Evolutionary conservation across 2,329 filamentous ascomycete genomes (phyloP).

Genomic region (Allantophomopsis cytisporea): DNA sequence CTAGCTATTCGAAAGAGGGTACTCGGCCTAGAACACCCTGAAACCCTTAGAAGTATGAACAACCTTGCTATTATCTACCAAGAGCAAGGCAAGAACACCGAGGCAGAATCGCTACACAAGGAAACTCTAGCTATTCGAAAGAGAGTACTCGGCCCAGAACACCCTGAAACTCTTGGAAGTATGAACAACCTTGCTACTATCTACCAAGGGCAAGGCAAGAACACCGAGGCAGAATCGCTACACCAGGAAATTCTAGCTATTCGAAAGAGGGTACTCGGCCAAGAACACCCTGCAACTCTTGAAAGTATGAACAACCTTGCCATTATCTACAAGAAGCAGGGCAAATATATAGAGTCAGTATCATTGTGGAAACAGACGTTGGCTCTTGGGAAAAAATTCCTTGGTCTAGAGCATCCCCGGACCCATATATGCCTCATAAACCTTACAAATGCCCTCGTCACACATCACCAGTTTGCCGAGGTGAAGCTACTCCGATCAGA

Average conservation of each 20-base stretch:
- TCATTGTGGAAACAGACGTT: not conserved
- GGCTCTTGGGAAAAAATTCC: not conserved
- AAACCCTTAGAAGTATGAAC: too few species aligned
- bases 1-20: not conserved
- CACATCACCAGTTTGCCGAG: too few species aligned
- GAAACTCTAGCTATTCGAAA: not conserved
- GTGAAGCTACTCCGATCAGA: too few species aligned
- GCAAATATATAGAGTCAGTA: not conserved
- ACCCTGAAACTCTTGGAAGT: conserved; percentile 1
- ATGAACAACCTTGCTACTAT: not conserved
- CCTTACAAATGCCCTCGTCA: too few species aligned
- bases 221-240: not conserved
- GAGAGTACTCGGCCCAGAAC: not conserved
- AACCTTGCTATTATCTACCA: too few species aligned
- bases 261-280: conserved; percentile 2
- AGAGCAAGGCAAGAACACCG: not conserved
- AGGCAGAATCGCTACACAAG: not conserved
- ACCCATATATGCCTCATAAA: too few species aligned
- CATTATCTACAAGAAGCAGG: not conserved
- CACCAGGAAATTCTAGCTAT: not conserved
- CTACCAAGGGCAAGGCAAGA: not conserved
- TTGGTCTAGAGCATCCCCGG: not conserved
- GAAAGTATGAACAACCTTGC: conserved; percentile 3
- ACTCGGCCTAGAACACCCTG: too few species aligned
- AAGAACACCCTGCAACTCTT: conserved; percentile 5